These are phyloP conservation scores for Trypanosoma rangeli DNA, from an alignment of 208 protist species.

Conservation along the genomic window DNA sequence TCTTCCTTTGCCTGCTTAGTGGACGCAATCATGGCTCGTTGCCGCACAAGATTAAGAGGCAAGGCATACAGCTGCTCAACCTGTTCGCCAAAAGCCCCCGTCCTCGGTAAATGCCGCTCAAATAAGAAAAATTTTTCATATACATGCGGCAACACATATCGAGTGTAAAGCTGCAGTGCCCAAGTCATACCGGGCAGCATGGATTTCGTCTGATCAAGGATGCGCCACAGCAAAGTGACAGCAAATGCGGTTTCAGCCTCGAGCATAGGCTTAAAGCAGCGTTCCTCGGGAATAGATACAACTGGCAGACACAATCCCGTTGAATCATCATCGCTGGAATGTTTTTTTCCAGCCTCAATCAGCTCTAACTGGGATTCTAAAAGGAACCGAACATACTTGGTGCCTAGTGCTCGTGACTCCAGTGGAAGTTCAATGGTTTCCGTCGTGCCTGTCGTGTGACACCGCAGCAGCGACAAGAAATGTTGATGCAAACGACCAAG, in stretches of 20 bases:
- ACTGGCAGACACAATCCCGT: slow-evolving; percentile 22
- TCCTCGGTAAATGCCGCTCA: slow-evolving; percentile 36
- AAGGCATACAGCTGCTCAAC: slow-evolving; percentile 61
- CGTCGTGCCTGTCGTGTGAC: not conserved
- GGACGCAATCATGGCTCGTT: slow-evolving; percentile 27
- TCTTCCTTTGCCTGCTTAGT: slow-evolving; percentile 53
- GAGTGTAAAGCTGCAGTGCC: slow-evolving; percentile 57
- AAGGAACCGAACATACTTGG: slow-evolving; percentile 18
- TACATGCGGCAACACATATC: slow-evolving; percentile 78
- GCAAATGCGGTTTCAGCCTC: slow-evolving; percentile 60
- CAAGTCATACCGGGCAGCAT: slow-evolving; percentile 56
- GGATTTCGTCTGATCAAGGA: slow-evolving; percentile 59
- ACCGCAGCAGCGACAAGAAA: slow-evolving; percentile 24
- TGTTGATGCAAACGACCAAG: slow-evolving; percentile 19
- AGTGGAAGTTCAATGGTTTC: slow-evolving; percentile 18
- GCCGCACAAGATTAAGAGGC: slow-evolving; percentile 43
- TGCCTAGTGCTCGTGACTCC: not conserved
- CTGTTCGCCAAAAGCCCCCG: slow-evolving; percentile 70
- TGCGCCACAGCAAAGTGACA: slow-evolving; percentile 65
- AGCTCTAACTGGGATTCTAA: slow-evolving; percentile 17
- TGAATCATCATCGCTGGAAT: not conserved
- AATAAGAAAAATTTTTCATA: slow-evolving; percentile 61
- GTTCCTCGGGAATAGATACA: slow-evolving; percentile 59
- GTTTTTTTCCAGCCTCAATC: slow-evolving; percentile 5
- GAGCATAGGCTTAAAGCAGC: slow-evolving; percentile 54